Percentiles rank a stretch among this genome's conserved stretches.
Evolutionary conservation across 2,329 filamentous ascomycete genomes (phyloP).

Genomic region (Penicillium crustosum): DNA sequence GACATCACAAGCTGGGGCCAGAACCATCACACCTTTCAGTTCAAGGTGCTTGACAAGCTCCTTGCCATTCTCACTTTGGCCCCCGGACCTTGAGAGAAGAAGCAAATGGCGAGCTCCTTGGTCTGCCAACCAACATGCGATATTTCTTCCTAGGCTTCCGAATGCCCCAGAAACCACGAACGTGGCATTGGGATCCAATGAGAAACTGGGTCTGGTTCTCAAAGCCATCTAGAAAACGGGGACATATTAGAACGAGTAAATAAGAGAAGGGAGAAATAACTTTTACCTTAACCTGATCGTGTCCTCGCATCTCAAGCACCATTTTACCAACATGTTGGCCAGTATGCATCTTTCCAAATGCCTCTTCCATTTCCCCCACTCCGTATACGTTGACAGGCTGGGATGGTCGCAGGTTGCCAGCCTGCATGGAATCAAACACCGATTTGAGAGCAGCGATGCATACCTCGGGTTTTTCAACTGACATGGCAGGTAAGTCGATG

Average conservation of each 20-base stretch:
- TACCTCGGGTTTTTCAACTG: not conserved
- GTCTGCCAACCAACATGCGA: constrained; percentile 35
- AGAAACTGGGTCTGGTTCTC: not conserved
- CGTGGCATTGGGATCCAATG: constrained; percentile 15
- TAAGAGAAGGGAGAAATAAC: not conserved
- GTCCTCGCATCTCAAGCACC: constrained; percentile 1
- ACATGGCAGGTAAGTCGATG: constrained; percentile 8
- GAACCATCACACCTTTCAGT: not conserved
- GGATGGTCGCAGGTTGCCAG: not conserved
- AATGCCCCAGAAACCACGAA: constrained; percentile 38
- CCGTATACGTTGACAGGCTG: not conserved
- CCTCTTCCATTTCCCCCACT: constrained; percentile 6
- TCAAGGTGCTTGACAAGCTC: constrained; percentile 4
- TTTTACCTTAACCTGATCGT: not conserved
- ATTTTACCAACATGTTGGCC: constrained; percentile 6
- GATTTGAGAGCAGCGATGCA: not conserved
- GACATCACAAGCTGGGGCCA: constrained; percentile 30
- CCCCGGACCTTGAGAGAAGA: constrained; percentile 23
- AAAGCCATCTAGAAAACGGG: constrained; percentile 4
- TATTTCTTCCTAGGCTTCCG: constrained; percentile 33
- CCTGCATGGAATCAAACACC: not conserved
- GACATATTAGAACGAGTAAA: not conserved
- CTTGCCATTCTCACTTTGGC: not conserved
- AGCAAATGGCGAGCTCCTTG: constrained; percentile 37
- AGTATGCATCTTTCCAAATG: constrained; percentile 8